These are phyloP conservation scores for Ceratocystis alfenasii DNA, from an alignment of 2,329 filamentous ascomycete species.

Conservation along the genomic window DNA sequence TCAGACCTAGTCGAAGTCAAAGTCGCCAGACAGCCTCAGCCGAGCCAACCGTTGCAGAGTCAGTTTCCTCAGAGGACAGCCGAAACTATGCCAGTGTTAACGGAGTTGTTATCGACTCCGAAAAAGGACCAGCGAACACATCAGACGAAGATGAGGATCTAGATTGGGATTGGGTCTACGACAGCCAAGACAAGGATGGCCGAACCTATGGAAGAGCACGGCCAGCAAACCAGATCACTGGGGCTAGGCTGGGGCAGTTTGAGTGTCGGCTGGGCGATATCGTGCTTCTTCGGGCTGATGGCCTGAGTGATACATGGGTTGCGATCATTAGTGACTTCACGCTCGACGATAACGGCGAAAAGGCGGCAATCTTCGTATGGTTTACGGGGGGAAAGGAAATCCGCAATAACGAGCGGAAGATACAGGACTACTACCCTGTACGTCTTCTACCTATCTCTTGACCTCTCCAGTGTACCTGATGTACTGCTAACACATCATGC, in stretches of 20 bases:
- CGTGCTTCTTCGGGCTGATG: slow-evolving; percentile 78
- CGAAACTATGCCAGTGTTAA: neutral
- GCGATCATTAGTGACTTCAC: slow-evolving; percentile 76
- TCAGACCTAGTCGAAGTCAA: slow-evolving; percentile 21
- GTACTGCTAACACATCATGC: neutral
- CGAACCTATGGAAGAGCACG: slow-evolving; percentile 31
- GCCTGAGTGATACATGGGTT: slow-evolving; percentile 79
- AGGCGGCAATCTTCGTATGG: slow-evolving; percentile 86
- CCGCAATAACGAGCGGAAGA: slow-evolving; percentile 68
- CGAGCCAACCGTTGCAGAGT: neutral
- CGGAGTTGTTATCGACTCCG: neutral
- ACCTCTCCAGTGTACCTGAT: neutral
- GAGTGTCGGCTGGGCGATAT: slow-evolving; percentile 71
- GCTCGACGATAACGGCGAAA: slow-evolving; percentile 61
- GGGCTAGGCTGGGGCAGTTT: slow-evolving; percentile 71
- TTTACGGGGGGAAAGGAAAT: slow-evolving; percentile 88
- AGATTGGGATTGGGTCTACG: slow-evolving; percentile 23
- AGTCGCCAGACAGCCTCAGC: slow-evolving; percentile 13
- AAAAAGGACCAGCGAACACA: neutral
- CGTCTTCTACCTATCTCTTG: slow-evolving; percentile 22
- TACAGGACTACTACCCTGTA: slow-evolving; percentile 63
- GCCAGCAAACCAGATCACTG: slow-evolving; percentile 50
- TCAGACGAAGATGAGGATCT: slow-evolving; percentile 18
- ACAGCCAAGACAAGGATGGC: slow-evolving; percentile 19
- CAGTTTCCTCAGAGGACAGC: slow-evolving; percentile 9